Evolutionary conservation across 805 yeast species (phyloP), one percentile per base, ranked within the genome.

Genomic region (Candida ulmi): DNA sequence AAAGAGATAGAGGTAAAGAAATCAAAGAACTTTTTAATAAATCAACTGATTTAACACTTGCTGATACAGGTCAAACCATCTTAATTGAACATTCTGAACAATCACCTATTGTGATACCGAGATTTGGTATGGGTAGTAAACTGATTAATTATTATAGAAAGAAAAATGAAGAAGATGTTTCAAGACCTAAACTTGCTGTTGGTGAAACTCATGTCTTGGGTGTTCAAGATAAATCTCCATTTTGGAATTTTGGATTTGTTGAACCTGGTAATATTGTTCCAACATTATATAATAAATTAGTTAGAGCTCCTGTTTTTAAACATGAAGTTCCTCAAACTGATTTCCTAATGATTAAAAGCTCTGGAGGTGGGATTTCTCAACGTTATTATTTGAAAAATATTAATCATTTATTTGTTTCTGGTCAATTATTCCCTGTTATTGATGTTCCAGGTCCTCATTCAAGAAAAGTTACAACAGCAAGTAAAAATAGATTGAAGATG

Each of bases 361-460:
- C 87, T 13, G 95, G 95, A 5, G 80, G 81, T 33, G 90, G 90
- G n/a, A 68, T 68, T 23, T 62, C 68, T 3, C 84, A 78, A 46
- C 71, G 78, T 39, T 87, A 77, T 54, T 90, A 68, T 52, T 54
- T 93, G 46, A 71, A 95, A 46, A 69, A 69, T 16, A 72, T 93
- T 18, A 80, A 81, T 37, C 79, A 80, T 56, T 56, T 86, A 35
- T 93, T 88, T 59, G 79, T 88, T 0, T 95, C 90, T 12, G 99
- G 99, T 1, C 96, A 93, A 56, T 75, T 85, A 0, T 80, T 88
- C 49, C 99, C 99, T 1, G 96, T 88, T 2, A 85, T 86, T 35
- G 96, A 88, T 54, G 83, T 93, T 26, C 99, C 99, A 0, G 97
- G 98, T 1, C 99, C 99, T 2, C 96, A 93, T 58, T 88, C 97